Evolutionary conservation across 164 flowering plant species (phyloP), one percentile per base, ranked within the genome.

Genomic region (Hamamelis virginiana): DNA sequence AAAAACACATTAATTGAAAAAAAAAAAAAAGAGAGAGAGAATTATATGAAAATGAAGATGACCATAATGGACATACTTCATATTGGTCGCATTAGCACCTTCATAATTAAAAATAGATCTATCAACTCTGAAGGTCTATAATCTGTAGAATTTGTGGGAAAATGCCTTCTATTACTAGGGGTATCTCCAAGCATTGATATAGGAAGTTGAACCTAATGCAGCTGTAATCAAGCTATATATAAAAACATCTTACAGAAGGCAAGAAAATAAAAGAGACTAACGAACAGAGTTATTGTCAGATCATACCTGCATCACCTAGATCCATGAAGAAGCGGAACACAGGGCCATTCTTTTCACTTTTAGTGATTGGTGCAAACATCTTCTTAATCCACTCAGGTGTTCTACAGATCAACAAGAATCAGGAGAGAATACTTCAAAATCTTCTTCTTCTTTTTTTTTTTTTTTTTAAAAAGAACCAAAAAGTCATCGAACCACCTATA

Each of bases 321-420:
- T 95, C 98, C 90, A 92, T 84, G 78, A 95, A 95, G 73, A 95
- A 95, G 9, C 96, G 96, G 71, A 95, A 95, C 21, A 95, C 87
- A 45, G 97, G 98, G 45, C 87, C 91, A 69, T 86, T 82, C 75
- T 84, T 85, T 66, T 87, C 87, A 72, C 85, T 88, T 80, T 86
- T 89, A 11, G 78, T 84, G 38, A 88, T 70, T 38, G 69, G 72
- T 52, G 90, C 75, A 73, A 92, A 83, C 71, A 88, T 77, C 81
- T 86, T 87, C 81, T 89, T 91, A 6, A 95, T 79, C 96, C 97
- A 92, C 67, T 86, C 86, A 19, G 97, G 97, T 68, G 86, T 84
- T 73, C 98, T 95, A 59, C 64, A 68, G 21, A 45, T 46, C 66
- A 68, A 68, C 63, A 22, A 26, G 56, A 57, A 41, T 9, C 8